Conservation (phyloP, 345 rosid genomes). For the Rhizophora mangle region DNA sequence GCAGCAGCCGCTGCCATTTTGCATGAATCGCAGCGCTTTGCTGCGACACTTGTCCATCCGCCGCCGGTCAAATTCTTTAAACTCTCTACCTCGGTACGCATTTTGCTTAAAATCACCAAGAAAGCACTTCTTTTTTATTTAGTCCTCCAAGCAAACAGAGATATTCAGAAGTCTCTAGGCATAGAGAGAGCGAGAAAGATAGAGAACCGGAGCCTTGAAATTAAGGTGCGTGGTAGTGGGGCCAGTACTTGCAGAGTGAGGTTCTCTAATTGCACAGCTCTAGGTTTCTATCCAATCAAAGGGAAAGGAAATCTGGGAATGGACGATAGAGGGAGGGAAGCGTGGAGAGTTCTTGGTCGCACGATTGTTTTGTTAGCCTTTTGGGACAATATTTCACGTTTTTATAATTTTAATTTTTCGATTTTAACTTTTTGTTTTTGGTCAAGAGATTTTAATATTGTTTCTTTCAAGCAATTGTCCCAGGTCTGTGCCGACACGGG, state of each 20-base stretch:
- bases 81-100: conserved; percentile 17
- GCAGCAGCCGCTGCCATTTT: conserved; percentile 28
- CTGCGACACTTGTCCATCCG: conserved; percentile 14
- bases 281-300: conserved; percentile 32
- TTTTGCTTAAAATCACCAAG: not conserved
- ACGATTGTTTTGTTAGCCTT: conserved; percentile 1
- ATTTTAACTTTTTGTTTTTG: not conserved
- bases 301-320: conserved; percentile 19
- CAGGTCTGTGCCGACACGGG: conserved; percentile 44
- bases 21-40: conserved; percentile 42
- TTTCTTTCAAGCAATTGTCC: conserved; percentile 23
- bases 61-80: conserved; percentile 17
- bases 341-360: conserved; percentile 42
- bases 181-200: not conserved
- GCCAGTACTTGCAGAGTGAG: conserved; percentile 11
- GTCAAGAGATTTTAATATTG: conserved; percentile 17
- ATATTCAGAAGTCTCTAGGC: too few species aligned
- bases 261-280: conserved; percentile 23
- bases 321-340: conserved; percentile 26
- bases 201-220: not conserved
- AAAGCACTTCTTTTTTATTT: not conserved
- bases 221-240: conserved; percentile 1
- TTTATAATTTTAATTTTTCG: not conserved
- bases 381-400: not conserved
- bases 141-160: not conserved